phyloP scores from a whole-genome alignment of 2,329 filamentous ascomycete species.

The Clonostachys solani region DNA sequence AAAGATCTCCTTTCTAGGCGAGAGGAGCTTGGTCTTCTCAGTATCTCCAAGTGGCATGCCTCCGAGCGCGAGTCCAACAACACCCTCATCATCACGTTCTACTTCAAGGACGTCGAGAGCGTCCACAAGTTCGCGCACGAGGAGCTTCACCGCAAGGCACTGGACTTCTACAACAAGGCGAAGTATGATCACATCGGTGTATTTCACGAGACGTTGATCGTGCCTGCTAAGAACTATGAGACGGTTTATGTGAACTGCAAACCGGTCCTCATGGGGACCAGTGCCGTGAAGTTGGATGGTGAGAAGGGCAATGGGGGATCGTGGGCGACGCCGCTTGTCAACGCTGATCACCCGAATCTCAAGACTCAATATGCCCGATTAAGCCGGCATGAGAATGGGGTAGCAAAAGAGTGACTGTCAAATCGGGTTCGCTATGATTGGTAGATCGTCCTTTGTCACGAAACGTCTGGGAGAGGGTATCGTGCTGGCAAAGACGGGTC shows the following conservation, averaged over 20 bases:
- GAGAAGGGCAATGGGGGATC: neutral
- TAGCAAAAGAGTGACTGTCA: too few relatives aligned
- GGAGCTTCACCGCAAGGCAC: constrained; percentile 38
- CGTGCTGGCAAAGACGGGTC: too few relatives aligned
- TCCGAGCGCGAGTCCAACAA: constrained; percentile 23
- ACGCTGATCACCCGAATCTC: constrained; percentile 18
- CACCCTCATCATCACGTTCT: constrained; percentile 38
- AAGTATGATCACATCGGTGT: constrained; percentile 37
- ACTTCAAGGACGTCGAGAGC: constrained; percentile 44
- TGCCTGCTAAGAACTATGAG: constrained; percentile 41
- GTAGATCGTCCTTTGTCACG: too few relatives aligned
- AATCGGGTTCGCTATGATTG: too few relatives aligned
- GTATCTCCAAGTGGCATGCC: constrained; percentile 30
- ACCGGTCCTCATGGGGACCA: constrained; percentile 25
- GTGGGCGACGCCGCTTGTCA: constrained; percentile 18
- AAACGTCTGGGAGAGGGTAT: too few relatives aligned
- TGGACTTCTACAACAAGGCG: constrained; percentile 47
- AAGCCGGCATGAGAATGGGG: constrained; percentile 14
- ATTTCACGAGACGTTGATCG: constrained; percentile 50
- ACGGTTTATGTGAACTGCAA: constrained; percentile 41
- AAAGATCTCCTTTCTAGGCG: constrained; percentile 23
- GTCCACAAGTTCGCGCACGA: constrained; percentile 48
- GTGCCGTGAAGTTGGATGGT: neutral
- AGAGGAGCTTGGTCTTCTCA: constrained; percentile 41
- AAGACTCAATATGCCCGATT: constrained; percentile 27